Evolutionary conservation across 306 rosid species (phyloP), one percentile per base, ranked within the genome.

Genomic region (Crotalaria pallida): DNA sequence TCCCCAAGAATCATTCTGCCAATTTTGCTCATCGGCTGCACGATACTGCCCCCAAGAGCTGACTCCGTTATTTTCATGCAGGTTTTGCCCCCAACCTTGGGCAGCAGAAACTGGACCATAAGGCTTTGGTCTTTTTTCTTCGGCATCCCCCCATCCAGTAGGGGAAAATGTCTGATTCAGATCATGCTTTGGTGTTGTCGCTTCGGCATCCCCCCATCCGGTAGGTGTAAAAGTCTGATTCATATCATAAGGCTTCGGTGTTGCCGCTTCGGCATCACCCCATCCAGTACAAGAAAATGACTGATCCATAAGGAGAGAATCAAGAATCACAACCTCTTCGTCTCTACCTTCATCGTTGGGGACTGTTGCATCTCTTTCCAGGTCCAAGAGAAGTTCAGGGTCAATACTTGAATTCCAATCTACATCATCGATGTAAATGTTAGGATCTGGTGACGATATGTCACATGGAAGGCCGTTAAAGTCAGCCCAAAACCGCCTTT

Each of bases 351-450:
- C 55, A n/a, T 36, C 79, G 15, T 10, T 8, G 0, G 62, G 69
- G 40, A 44, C 33, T 27, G n/a, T 26, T 10, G 60, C 72, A 51
- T 89, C 94, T 55, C 60, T 74, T 56, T 90, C 96, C 73, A 87
- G 52, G 51, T 90, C 98, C 69, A 71, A 33, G 65, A 77, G 0
- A 17, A 93, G 88, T 29, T 87, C 89, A 44, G 84, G 89, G 79
- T 90, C 90, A 4, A 76, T 24, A 38, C 9, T 64, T 15, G 87
- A 58, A 60, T 85, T 64, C 98, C 97, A 93, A 67, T 93, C 96
- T 5, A 93, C 56, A 16, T 84, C 33, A 1, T 90, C 96, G 6
- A 81, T 76, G 79, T 84, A 78, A 2, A 74, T 68, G 72, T 90
- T 45, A 0, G 97, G 97, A 84, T 88, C 98, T 7, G 97, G 98